These are phyloP conservation scores for Paramecium pentaurelia DNA, from an alignment of 73 alveolate species.

Conservation along the genomic window DNA sequence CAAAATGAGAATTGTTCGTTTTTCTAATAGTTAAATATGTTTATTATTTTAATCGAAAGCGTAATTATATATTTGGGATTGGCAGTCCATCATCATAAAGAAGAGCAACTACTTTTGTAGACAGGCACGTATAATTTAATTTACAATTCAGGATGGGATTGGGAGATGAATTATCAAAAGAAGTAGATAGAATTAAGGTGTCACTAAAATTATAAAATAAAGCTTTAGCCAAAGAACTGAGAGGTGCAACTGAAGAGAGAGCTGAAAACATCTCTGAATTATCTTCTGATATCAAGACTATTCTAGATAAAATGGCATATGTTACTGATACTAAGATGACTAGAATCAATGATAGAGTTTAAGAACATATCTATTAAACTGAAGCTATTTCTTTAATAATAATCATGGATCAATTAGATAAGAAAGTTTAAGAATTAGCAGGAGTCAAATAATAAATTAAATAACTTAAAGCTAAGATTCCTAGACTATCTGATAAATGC, in stretches of 20 bases:
- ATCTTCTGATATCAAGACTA: not conserved
- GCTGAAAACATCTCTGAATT: not conserved
- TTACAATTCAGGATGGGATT: slow-evolving; percentile 17
- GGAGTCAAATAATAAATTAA: not conserved
- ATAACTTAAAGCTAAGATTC: not conserved
- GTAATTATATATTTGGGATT: not conserved
- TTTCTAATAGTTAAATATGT: not conserved
- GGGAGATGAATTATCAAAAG: not conserved
- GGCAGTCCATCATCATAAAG: not conserved
- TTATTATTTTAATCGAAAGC: not conserved
- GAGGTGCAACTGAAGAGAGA: not conserved
- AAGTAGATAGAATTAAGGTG: not conserved
- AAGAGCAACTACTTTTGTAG: not conserved
- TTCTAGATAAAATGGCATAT: slow-evolving; percentile 35
- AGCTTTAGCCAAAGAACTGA: not conserved
- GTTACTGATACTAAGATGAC: not conserved
- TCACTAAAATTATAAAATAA: not conserved
- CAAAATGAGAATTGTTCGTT: not conserved
- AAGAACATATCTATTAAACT: slow-evolving; percentile 27
- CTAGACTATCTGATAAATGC: not conserved
- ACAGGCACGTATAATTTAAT: not conserved
- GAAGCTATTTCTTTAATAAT: not conserved
- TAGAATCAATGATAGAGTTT: not conserved
- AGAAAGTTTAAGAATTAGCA: not conserved
- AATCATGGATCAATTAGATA: slow-evolving; percentile 16